Evolutionary conservation across 2,329 filamentous ascomycete species (phyloP).

Genomic region (Penicillium hesseltinei): DNA sequence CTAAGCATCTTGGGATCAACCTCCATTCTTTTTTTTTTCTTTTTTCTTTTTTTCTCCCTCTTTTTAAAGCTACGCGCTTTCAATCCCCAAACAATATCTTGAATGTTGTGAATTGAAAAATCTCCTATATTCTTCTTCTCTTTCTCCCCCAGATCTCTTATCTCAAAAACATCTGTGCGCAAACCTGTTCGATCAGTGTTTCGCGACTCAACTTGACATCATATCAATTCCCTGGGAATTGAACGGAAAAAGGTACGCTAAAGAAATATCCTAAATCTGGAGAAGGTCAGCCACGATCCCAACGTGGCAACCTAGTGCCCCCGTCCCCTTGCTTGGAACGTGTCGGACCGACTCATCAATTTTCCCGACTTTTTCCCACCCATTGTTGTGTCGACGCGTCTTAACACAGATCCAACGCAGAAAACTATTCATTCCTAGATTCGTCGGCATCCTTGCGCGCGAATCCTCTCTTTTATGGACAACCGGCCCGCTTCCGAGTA

Average conservation of each 20-base stretch:
- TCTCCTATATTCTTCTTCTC: conserved; percentile 8
- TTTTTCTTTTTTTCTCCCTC: conserved; percentile 11
- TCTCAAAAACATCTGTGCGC: conserved; percentile 1
- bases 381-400: conserved; percentile 34
- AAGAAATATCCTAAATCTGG: background rate
- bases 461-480: conserved; percentile 52
- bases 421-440: conserved; percentile 7
- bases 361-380: conserved; percentile 23
- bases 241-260: background rate
- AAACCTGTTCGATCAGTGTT: conserved; percentile 7
- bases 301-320: conserved; percentile 20
- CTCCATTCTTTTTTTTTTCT: conserved; percentile 18
- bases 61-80: background rate
- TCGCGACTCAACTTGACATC: background rate
- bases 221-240: conserved; percentile 2
- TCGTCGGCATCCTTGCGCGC: conserved; percentile 13
- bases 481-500: conserved; percentile 68
- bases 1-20: conserved; percentile 37
- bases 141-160: conserved; percentile 10
- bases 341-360: conserved; percentile 21
- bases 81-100: background rate
- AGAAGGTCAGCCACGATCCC: conserved; percentile 16
- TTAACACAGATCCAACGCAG: conserved; percentile 28
- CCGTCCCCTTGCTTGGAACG: conserved; percentile 23
- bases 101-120: conserved; percentile 3